Conservation (phyloP, 331 rosid species). For the Rosa hybrid region DNA sequence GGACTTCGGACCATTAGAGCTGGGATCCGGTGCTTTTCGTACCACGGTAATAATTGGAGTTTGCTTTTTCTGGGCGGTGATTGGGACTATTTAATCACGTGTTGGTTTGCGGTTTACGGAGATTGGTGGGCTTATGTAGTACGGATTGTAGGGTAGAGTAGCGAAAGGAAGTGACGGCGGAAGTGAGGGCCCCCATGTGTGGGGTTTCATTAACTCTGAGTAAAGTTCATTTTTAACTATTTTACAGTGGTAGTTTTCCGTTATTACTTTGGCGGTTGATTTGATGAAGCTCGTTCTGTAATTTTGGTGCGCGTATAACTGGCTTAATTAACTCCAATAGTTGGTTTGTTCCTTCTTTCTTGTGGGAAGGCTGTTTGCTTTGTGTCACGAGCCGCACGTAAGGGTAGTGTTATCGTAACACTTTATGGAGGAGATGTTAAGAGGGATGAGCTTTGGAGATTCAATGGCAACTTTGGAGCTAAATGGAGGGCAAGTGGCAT, state of each 20-base stretch:
- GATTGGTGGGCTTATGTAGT: not conserved
- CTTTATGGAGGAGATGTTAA: too few relatives aligned
- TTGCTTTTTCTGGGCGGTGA: not conserved
- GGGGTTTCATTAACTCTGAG: not conserved
- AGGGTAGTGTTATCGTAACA: too few relatives aligned
- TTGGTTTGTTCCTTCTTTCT: not conserved
- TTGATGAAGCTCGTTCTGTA: not conserved
- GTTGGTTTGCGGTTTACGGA: not conserved
- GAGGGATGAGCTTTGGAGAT: too few relatives aligned
- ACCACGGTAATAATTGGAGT: not conserved
- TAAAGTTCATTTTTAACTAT: not conserved
- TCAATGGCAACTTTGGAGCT: too few relatives aligned
- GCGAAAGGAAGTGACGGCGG: not conserved
- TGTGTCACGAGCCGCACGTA: too few relatives aligned
- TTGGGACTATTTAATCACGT: not conserved
- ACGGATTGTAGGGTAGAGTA: not conserved
- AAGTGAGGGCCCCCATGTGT: not conserved
- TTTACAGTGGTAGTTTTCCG: too few relatives aligned
- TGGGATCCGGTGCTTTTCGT: not conserved
- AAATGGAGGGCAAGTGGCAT: too few relatives aligned
- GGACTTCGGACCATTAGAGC: not conserved
- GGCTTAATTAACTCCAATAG: not conserved
- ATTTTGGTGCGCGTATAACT: not conserved
- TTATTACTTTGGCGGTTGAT: too few relatives aligned
- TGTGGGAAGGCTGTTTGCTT: too few relatives aligned